Evolutionary conservation across 2,329 filamentous ascomycete genomes (phyloP), one percentile per base, ranked within the genome.

Genomic region (Penicillium sp.): DNA sequence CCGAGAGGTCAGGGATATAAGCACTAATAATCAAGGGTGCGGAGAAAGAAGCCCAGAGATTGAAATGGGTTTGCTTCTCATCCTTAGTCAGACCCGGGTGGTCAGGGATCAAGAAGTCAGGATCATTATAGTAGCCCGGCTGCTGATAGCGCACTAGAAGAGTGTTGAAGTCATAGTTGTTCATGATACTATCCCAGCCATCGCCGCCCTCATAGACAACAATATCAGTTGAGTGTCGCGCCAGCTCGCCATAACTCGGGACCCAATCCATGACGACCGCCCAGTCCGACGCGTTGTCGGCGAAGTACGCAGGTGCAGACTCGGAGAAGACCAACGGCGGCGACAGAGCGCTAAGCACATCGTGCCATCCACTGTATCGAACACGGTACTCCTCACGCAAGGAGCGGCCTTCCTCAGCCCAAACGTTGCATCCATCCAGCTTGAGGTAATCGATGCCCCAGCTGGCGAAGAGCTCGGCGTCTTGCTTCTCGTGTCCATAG

Each of bases 361-460:
- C 53, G 45, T 75, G 70, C 76, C 76, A 79, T 12, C 67, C 57
- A 1, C 66, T 64, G 49, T 75, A 77, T 5, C 69, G 54, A 4
- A 51, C 29, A 4, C 57, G 50, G 41, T 68, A 67, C 47, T 64
- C 60, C 19, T 65, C 52, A 4, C 60, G 55, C 2, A 62, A 36
- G 0, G 55, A 58, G 3, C 54, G 45, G 2, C 54, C 52, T 4
- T 57, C 50, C 4, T 53, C 42, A 0, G 60, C 55, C 22, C 53
- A 62, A 18, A 75, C 62, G 45, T 74, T 68, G 50, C 73, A 75
- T 8, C 71, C 71, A 35, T 75, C 73, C 7, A 74, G 61, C 58
- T 83, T 83, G 16, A 82, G 67, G 4, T 76, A 74, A 54, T 79
- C 75, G 29, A 67, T 59, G 0, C 64, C n/a, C 75, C 77, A 56